Evolutionary conservation across 768 basidiomycete species (phyloP).

Genomic region (Suillus hirtellus): DNA sequence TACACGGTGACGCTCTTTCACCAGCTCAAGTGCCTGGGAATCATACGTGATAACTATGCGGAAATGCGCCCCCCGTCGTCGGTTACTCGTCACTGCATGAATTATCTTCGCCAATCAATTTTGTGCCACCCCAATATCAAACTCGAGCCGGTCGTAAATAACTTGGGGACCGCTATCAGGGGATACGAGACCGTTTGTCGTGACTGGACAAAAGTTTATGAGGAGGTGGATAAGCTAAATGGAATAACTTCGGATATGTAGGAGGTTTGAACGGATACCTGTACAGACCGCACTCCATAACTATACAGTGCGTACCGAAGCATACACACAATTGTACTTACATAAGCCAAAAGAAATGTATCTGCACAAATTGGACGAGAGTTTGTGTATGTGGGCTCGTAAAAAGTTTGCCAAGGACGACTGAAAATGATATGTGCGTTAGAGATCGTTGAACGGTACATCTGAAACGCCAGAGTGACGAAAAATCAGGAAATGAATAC

Average conservation of each 20-base stretch:
- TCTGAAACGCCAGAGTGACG: constrained; percentile 13
- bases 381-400: neutral
- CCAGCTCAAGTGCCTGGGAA: constrained; percentile 40
- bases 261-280: neutral
- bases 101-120: constrained; percentile 36
- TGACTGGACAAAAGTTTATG: constrained; percentile 30
- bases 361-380: neutral
- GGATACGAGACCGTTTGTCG: constrained; percentile 27
- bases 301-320: neutral
- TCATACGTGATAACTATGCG: constrained; percentile 31
- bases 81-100: constrained; percentile 33
- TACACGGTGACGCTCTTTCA: constrained; percentile 43
- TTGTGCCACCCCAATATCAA: constrained; percentile 31
- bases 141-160: constrained; percentile 24
- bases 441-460: neutral
- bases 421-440: constrained; percentile 20
- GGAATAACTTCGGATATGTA: neutral
- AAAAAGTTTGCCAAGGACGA: constrained; percentile 30
- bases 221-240: constrained; percentile 21
- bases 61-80: constrained; percentile 4
- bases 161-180: constrained; percentile 12
- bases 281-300: neutral
- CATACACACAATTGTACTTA: neutral
- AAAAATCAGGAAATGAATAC: constrained; percentile 22
- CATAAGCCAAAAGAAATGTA: neutral